Evolutionary conservation across 768 basidiomycete genomes (phyloP).

Genomic region (Phanerodontia chrysosporium): DNA sequence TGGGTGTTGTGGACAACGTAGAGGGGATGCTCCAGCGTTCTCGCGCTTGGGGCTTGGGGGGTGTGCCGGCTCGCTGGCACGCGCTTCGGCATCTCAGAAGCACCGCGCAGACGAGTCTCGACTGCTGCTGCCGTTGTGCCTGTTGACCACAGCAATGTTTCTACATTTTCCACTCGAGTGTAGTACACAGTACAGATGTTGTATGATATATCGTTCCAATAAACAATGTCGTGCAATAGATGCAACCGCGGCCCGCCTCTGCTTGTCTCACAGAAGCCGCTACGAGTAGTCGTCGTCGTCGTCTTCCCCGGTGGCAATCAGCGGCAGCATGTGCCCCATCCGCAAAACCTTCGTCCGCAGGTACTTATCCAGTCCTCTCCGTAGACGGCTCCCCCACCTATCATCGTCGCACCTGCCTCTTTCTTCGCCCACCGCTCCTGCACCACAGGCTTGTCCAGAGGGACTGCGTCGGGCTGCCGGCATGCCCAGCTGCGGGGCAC

Average conservation of each 20-base stretch:
- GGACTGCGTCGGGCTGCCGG: slow-evolving; percentile 22
- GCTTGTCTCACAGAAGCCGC: background rate
- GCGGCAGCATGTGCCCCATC: slow-evolving; percentile 92
- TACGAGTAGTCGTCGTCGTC: slow-evolving; percentile 8
- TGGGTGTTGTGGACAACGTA: background rate
- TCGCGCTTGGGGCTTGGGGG: background rate
- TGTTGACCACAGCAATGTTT: background rate
- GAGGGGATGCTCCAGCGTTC: background rate
- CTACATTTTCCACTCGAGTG: background rate
- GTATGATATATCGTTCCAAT: background rate
- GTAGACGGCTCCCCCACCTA: slow-evolving; percentile 71
- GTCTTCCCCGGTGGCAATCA: slow-evolving; percentile 26
- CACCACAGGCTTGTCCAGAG: slow-evolving; percentile 24
- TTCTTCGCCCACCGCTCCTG: slow-evolving; percentile 24
- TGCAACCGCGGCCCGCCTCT: background rate
- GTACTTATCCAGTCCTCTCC: slow-evolving; percentile 93
- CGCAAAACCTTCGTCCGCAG: slow-evolving; percentile 91
- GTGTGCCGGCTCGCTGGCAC: background rate
- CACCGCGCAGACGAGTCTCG: background rate
- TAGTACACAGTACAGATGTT: background rate
- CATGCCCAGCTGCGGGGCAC: slow-evolving; percentile 83
- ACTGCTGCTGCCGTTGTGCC: background rate
- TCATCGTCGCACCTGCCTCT: slow-evolving; percentile 66
- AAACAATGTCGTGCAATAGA: background rate
- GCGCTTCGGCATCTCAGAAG: background rate